Evolutionary conservation across 192 early-diverging fungal genomes (phyloP).

Genomic region (Coemansia sp.): DNA sequence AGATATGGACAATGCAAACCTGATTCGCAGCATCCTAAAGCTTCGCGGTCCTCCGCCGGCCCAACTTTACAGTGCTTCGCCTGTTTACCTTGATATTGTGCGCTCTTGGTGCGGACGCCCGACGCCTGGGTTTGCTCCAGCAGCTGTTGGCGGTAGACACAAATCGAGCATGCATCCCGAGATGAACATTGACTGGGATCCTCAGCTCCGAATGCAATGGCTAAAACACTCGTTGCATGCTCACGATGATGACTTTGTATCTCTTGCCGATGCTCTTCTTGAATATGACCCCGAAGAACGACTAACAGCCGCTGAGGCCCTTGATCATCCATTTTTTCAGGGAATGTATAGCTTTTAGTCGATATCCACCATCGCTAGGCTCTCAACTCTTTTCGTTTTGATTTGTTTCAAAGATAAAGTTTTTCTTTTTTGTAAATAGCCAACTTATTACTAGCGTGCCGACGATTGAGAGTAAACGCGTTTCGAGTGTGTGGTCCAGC

Average conservation of each 20-base stretch:
- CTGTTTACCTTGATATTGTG: slow-evolving; percentile 55
- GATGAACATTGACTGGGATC: slow-evolving; percentile 49
- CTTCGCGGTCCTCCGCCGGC: slow-evolving; percentile 74
- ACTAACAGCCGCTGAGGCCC: slow-evolving; percentile 75
- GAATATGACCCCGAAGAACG: slow-evolving; percentile 86
- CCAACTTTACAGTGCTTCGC: slow-evolving; percentile 62
- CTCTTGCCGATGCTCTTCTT: slow-evolving; percentile 65
- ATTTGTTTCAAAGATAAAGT: not conserved
- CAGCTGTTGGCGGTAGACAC: slow-evolving; percentile 24
- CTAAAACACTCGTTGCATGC: slow-evolving; percentile 50
- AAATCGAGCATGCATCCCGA: slow-evolving; percentile 33
- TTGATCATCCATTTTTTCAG: slow-evolving; percentile 48
- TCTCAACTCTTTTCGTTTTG: not conserved
- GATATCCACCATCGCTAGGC: not conserved
- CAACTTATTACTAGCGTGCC: not conserved
- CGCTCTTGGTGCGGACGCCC: slow-evolving; percentile 56
- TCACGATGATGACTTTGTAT: slow-evolving; percentile 52
- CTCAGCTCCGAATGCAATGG: slow-evolving; percentile 51
- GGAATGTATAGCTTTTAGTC: slow-evolving; percentile 36
- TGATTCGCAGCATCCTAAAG: slow-evolving; percentile 61
- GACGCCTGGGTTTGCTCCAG: slow-evolving; percentile 39
- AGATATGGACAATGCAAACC: slow-evolving; percentile 66
- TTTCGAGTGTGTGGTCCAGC: too few species aligned
- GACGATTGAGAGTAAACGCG: too few species aligned
- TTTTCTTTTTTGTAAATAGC: not conserved